phyloP scores from a whole-genome alignment of 2,329 filamentous ascomycete genomes.

The Fusarium floridanum region DNA sequence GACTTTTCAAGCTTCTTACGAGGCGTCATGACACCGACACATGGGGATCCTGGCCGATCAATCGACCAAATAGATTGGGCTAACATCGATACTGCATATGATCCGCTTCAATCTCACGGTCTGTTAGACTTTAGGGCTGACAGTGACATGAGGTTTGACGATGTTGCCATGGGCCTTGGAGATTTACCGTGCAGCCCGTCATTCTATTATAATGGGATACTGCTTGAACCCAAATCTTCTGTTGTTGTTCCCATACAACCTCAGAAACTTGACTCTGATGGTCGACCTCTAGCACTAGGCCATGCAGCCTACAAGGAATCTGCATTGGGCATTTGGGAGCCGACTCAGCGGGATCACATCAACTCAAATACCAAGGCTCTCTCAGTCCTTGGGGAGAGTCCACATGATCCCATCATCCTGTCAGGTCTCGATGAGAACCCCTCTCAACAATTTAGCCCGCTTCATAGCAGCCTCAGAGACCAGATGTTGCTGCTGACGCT shows the following conservation, averaged over 20 bases:
- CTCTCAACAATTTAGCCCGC: constrained; percentile 10
- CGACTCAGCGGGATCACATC: constrained; percentile 20
- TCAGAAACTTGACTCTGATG: constrained; percentile 10
- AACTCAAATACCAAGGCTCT: constrained; percentile 18
- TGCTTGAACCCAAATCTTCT: not conserved
- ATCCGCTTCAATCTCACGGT: constrained; percentile 4
- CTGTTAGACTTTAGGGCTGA: not conserved
- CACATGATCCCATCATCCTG: constrained; percentile 13
- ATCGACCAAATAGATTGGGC: constrained; percentile 3
- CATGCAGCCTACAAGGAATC: constrained; percentile 27
- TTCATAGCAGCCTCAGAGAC: constrained; percentile 14
- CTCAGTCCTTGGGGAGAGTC: constrained; percentile 19
- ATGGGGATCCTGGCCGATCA: constrained; percentile 1
- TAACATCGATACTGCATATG: not conserved
- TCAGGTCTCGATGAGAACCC: constrained; percentile 6
- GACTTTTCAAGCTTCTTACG: constrained; percentile 6
- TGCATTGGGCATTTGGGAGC: constrained; percentile 24
- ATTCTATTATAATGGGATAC: constrained; percentile 1
- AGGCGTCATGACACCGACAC: constrained; percentile 1
- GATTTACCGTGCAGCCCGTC: not conserved
- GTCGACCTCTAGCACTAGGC: constrained; percentile 14
- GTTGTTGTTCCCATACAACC: not conserved
- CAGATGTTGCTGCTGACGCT: constrained; percentile 26
- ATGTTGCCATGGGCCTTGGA: constrained; percentile 2
- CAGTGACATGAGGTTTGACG: constrained; percentile 6